These are phyloP conservation scores for Hortaea sp. DNA, from an alignment of 2,329 filamentous ascomycete genomes.

Conservation along the genomic window DNA sequence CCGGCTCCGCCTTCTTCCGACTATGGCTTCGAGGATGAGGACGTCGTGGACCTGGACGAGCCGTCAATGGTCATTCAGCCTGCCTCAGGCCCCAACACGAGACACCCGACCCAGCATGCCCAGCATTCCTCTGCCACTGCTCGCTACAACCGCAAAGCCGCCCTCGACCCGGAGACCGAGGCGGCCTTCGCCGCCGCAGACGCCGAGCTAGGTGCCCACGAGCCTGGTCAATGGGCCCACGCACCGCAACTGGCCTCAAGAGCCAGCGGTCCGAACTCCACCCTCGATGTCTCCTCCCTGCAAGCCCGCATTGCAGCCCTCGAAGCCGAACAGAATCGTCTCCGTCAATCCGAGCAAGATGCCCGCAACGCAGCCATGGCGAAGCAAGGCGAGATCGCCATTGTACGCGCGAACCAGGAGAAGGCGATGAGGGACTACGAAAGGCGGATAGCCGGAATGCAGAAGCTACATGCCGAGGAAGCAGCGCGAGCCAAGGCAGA, in stretches of 20 bases:
- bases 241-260: conserved; percentile 7
- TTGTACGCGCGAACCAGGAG: conserved; percentile 61
- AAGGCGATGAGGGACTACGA: conserved; percentile 54
- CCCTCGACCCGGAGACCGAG: conserved; percentile 17
- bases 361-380: conserved; percentile 43
- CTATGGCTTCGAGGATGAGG: conserved; percentile 37
- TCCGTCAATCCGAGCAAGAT: conserved; percentile 31
- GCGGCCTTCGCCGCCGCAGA: conserved; percentile 25
- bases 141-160: not conserved
- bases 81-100: conserved; percentile 1
- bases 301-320: conserved; percentile 36
- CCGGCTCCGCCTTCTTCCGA: conserved; percentile 27
- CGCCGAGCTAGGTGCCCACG: conserved; percentile 20
- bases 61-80: conserved; percentile 21
- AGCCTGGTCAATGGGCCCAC: conserved; percentile 13
- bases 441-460: conserved; percentile 50
- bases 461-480: conserved; percentile 55
- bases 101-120: not conserved
- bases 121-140: not conserved
- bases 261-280: not conserved
- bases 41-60: conserved; percentile 37
- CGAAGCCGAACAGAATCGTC: conserved; percentile 31
- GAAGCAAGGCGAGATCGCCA: conserved; percentile 62
- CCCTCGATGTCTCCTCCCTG: conserved; percentile 22
- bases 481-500: conserved; percentile 53